These are phyloP conservation scores for Echites panduratus DNA, from an alignment of 257 asterid genomes.

Conservation along the genomic window DNA sequence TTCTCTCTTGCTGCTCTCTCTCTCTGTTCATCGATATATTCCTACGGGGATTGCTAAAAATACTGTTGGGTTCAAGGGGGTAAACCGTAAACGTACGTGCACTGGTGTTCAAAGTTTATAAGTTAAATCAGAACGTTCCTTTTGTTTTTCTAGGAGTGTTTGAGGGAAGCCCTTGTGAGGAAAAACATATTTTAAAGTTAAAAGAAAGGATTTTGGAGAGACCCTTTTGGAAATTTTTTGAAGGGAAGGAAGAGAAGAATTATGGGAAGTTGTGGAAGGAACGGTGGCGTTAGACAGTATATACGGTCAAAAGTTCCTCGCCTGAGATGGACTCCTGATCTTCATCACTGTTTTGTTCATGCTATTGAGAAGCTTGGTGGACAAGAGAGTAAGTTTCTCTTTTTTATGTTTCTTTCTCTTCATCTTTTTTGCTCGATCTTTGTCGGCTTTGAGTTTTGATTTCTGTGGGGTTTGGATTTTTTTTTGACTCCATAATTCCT, in stretches of 20 bases:
- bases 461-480: neutral
- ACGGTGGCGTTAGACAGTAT: conserved; percentile 66
- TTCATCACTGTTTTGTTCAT: conserved; percentile 69
- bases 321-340: conserved; percentile 84
- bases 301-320: conserved; percentile 73
- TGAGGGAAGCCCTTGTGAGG: neutral
- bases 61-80: conserved; percentile 1
- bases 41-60: conserved; percentile 11
- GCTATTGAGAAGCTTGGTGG: conserved; percentile 74
- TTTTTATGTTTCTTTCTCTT: neutral
- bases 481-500: too few species aligned
- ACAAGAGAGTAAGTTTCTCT: conserved; percentile 41
- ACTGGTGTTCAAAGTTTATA: neutral
- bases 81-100: neutral
- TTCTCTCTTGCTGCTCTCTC: neutral
- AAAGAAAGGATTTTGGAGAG: neutral
- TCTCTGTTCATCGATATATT: neutral
- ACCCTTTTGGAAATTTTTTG: conserved; percentile 5
- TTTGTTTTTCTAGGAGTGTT: neutral
- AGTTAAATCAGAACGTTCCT: neutral
- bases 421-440: neutral
- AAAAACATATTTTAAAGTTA: neutral
- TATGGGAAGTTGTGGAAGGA: conserved; percentile 54
- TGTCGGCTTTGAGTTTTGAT: neutral
- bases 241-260: neutral